These are phyloP conservation scores for Crassisporium funariophilum DNA, from an alignment of 768 basidiomycete species.

Conservation along the genomic window DNA sequence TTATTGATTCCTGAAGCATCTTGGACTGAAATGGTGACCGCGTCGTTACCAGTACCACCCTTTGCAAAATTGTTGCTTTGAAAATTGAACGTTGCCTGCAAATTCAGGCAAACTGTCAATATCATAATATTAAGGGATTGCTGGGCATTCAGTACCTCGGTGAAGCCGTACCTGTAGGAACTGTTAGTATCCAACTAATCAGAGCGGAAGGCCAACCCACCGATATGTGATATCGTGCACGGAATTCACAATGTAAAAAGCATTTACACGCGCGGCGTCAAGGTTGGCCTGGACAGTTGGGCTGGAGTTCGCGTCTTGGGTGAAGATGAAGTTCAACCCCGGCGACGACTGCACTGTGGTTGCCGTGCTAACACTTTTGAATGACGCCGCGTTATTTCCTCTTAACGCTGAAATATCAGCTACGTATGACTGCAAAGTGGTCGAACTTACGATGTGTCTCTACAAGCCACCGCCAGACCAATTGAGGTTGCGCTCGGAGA, in stretches of 20 bases:
- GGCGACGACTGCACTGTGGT: constrained; percentile 40
- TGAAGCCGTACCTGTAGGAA: constrained; percentile 55
- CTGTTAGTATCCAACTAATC: too few species aligned
- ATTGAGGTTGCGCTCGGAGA: not conserved
- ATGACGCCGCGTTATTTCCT: too few species aligned
- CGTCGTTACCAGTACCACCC: constrained; percentile 57
- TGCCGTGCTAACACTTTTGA: too few species aligned
- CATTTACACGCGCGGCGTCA: constrained; percentile 53
- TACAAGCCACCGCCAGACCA: constrained; percentile 5
- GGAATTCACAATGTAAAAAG: constrained; percentile 62
- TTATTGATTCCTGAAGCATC: constrained; percentile 48
- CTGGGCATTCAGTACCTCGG: constrained; percentile 36
- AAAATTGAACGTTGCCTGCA: constrained; percentile 47
- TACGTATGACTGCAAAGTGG: too few species aligned
- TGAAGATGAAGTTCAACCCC: constrained; percentile 41
- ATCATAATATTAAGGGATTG: not conserved
- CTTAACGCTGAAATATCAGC: too few species aligned
- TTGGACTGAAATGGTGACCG: constrained; percentile 56
- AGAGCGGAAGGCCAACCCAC: too few species aligned
- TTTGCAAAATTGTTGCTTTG: constrained; percentile 60
- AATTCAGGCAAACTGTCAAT: not conserved
- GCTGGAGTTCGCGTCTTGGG: constrained; percentile 29
- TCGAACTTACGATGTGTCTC: too few species aligned
- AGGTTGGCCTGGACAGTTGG: constrained; percentile 46
- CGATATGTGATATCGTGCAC: constrained; percentile 49